Percentiles rank a stretch among this genome's conserved stretches.
These are phyloP conservation scores for Pleodorina starrii DNA, from an alignment of 139 green algal species.

Conservation along the genomic window DNA sequence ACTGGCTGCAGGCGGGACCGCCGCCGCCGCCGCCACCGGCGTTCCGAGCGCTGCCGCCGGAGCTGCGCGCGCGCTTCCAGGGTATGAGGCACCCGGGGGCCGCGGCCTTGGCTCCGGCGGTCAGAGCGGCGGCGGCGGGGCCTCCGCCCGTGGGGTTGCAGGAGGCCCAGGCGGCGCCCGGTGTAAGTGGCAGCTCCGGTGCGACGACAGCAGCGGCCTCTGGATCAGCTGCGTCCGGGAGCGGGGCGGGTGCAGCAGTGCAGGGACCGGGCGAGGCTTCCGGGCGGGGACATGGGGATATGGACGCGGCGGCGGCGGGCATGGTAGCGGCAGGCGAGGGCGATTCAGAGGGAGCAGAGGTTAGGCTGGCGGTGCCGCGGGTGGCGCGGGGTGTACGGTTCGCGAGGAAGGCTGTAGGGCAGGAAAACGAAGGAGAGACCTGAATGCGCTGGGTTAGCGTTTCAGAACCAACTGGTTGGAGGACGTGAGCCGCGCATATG, in stretches of 20 bases:
- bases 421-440: too few relatives aligned
- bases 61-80: neutral
- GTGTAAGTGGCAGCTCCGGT: neutral
- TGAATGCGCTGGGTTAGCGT: too few relatives aligned
- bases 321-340: too few relatives aligned
- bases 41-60: slow-evolving; percentile 26
- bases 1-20: neutral
- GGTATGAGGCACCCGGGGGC: neutral
- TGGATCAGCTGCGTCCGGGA: neutral
- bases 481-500: too few relatives aligned
- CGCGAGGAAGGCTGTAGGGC: neutral
- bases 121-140: neutral
- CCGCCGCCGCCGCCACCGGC: neutral
- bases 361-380: neutral
- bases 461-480: too few relatives aligned
- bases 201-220: neutral
- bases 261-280: too few relatives aligned
- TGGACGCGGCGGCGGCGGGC: too few relatives aligned
- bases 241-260: neutral
- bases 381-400: neutral
- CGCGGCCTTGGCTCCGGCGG: neutral
- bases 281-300: too few relatives aligned
- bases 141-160: neutral
- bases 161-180: too few relatives aligned
- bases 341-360: neutral